These are phyloP conservation scores for Tetrahymena elliotti DNA, from an alignment of 73 alveolate genomes.

Conservation along the genomic window DNA sequence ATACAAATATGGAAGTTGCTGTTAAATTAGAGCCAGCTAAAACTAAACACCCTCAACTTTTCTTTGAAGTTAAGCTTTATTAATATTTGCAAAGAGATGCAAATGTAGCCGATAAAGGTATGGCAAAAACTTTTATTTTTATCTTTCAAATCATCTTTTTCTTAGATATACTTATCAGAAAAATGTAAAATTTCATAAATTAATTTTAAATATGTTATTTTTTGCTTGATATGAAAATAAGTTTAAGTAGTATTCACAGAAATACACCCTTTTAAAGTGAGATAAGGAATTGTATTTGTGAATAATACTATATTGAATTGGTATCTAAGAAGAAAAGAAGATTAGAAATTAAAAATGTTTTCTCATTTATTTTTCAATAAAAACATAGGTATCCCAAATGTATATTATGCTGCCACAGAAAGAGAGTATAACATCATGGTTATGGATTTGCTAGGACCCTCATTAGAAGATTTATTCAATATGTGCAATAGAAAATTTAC, in stretches of 20 bases:
- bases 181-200: neutral
- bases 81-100: neutral
- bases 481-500: constrained; percentile 54
- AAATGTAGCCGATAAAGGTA: neutral
- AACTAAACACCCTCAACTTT: constrained; percentile 21
- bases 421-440: constrained; percentile 60
- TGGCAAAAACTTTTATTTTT: neutral
- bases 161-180: neutral
- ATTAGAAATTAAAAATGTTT: too few relatives aligned
- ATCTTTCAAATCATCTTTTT: too few relatives aligned
- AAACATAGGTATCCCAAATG: constrained; percentile 39
- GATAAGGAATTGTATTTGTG: neutral
- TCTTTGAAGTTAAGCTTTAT: neutral
- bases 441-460: constrained; percentile 57
- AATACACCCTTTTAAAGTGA: neutral
- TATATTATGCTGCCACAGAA: constrained; percentile 44
- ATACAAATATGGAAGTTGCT: constrained; percentile 27
- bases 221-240: too few relatives aligned
- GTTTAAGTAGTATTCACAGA: neutral
- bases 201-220: too few relatives aligned
- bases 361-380: neutral
- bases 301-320: neutral
- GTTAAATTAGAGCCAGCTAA: constrained; percentile 41
- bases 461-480: constrained; percentile 56
- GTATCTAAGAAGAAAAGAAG: neutral